These are phyloP conservation scores for Claviceps humidiphila DNA, from an alignment of 2,329 filamentous ascomycete genomes.

Conservation along the genomic window DNA sequence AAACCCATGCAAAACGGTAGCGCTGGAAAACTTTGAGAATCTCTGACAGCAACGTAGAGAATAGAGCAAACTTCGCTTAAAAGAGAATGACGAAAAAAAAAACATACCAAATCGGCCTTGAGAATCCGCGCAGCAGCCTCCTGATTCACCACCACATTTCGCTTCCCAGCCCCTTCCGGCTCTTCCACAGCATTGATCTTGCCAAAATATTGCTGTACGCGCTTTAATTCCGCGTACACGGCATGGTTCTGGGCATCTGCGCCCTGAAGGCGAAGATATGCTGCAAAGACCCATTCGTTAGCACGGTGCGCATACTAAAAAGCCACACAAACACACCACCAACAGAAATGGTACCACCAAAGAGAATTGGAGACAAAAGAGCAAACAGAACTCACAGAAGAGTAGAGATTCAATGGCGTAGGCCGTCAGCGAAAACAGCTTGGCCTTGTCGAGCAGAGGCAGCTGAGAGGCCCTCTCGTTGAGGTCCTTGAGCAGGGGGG, in stretches of 20 bases:
- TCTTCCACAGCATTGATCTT: slow-evolving; percentile 75
- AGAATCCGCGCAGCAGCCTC: slow-evolving; percentile 71
- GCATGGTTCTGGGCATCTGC: slow-evolving; percentile 72
- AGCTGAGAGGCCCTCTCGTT: slow-evolving; percentile 61
- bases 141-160: slow-evolving; percentile 49
- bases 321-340: too few relatives aligned
- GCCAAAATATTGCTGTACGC: slow-evolving; percentile 80
- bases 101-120: slow-evolving; percentile 59
- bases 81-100: not conserved
- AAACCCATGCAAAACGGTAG: too few relatives aligned
- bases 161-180: slow-evolving; percentile 40
- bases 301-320: too few relatives aligned
- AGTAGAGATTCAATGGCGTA: slow-evolving; percentile 86
- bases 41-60: not conserved
- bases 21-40: too few relatives aligned
- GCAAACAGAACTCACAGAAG: slow-evolving; percentile 49
- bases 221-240: slow-evolving; percentile 71
- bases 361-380: not conserved
- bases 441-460: slow-evolving; percentile 87
- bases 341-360: not conserved
- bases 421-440: slow-evolving; percentile 75
- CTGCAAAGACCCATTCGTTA: slow-evolving; percentile 17
- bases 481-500: slow-evolving; percentile 59
- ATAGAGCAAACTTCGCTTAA: not conserved
- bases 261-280: slow-evolving; percentile 65